Base-by-base conservation (phyloP, 1,284 basidiomycete genomes). In the Phellopilus nigrolimitatus region DNA sequence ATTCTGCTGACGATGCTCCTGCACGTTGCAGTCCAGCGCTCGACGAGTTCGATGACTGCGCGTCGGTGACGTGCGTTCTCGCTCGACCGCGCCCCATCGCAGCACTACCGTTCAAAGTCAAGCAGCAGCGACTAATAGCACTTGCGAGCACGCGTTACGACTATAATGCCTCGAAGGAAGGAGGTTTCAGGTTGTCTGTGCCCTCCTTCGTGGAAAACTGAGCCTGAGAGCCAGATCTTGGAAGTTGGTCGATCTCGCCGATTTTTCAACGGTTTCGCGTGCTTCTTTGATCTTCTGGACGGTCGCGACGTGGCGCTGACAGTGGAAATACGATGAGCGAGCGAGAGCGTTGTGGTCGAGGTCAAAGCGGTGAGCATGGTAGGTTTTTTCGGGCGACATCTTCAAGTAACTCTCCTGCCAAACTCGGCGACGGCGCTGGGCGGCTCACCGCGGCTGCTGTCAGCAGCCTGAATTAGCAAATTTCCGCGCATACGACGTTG, bases 201-300 rank as follows among this genome's bases (percentile, higher is more conserved):
- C 12, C 5, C 28, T 44, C 8, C 24, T 15, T 33, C 42, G 31
- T 34, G 44, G 25, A 37, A 36, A 33, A 7, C 24, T 25, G 25
- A 39, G 36, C 24, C 24, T 39, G 37, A 19, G 10, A 33, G 46
- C 13, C n/a, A 25, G 15, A 30, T 33, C 41, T 30, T 28, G 40
- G 27, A 25, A 22, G 21, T 25, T 22, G 8, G 39, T 15, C 38
- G 44, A 47, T 50, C 53, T 55, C 39, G 43, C 25, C 49, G 51
- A 55, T 47, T 55, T 47, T 51, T 24, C 15, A 31, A 55, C 39
- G 53, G 53, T 55, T 55, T 51, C 31, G 36, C 24, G 28, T 31
- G 39, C 43, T 55, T 55, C 40, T 55, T 55, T 13, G 42, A 28
- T 46, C 25, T 3, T n/a, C 30, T 13, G 15, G 25, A 55, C 25